Conservation (phyloP, 768 basidiomycete genomes). For the Podaxis sp. region DNA sequence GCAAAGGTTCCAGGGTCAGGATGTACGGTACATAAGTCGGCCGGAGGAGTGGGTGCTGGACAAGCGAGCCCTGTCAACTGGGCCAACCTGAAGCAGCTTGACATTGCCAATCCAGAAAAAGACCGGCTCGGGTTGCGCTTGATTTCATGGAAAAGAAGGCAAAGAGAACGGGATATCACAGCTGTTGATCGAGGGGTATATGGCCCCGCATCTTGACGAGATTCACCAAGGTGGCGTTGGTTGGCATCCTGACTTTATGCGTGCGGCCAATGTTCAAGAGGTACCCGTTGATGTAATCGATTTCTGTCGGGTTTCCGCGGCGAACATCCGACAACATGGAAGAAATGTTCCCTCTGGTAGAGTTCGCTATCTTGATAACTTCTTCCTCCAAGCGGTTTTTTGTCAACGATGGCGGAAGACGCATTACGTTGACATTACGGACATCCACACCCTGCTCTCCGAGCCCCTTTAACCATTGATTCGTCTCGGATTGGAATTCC, state of each 20-base stretch:
- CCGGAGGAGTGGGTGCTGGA: too few species aligned
- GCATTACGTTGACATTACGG: conserved; percentile 24
- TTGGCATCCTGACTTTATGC: conserved; percentile 54
- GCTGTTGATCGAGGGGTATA: conserved; percentile 51
- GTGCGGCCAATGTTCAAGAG: conserved; percentile 56
- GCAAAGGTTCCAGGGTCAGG: too few species aligned
- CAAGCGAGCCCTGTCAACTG: too few species aligned
- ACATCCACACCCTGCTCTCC: conserved; percentile 23
- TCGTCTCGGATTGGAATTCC: conserved; percentile 41
- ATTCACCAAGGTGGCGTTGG: conserved; percentile 48
- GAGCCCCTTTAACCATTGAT: conserved; percentile 27
- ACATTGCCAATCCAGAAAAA: too few species aligned
- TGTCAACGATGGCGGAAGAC: conserved; percentile 44
- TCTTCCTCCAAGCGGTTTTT: conserved; percentile 45
- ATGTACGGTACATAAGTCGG: too few species aligned
- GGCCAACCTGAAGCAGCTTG: too few species aligned
- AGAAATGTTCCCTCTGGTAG: conserved; percentile 67
- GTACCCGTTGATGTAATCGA: conserved; percentile 83
- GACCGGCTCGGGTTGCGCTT: neutral
- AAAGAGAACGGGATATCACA: conserved; percentile 15
- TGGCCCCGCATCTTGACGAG: conserved; percentile 55
- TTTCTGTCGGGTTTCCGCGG: conserved; percentile 62
- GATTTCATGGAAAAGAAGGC: neutral
- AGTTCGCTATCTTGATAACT: conserved; percentile 49
- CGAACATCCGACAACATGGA: conserved; percentile 77